phyloP scores from a whole-genome alignment of 2,329 filamentous ascomycete genomes.

The Xylaria sp. region DNA sequence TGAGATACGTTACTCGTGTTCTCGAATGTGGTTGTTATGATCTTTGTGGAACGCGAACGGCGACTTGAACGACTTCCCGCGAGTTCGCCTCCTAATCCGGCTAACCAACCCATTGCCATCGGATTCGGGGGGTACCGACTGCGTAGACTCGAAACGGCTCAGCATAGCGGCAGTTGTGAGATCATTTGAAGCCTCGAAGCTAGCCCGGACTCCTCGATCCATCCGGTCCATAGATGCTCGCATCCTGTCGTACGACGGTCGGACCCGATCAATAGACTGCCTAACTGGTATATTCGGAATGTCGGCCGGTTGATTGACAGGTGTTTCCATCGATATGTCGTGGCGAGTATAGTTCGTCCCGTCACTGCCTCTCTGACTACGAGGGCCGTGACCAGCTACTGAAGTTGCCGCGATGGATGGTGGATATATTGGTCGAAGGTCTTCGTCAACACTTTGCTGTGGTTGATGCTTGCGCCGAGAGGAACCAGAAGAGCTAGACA shows the following conservation, averaged over 20 bases:
- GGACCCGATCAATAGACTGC: slow-evolving; percentile 73
- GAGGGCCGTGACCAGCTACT: slow-evolving; percentile 74
- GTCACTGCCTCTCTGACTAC: slow-evolving; percentile 91
- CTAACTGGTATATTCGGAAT: slow-evolving; percentile 47
- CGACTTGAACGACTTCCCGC: slow-evolving; percentile 52
- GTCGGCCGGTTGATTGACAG: slow-evolving; percentile 47
- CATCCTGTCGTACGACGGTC: slow-evolving; percentile 90
- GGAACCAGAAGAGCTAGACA: slow-evolving; percentile 54
- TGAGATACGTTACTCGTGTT: slow-evolving; percentile 46
- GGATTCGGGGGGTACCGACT: slow-evolving; percentile 54
- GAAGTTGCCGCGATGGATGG: slow-evolving; percentile 85
- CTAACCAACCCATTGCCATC: slow-evolving; percentile 47
- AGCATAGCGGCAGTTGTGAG: slow-evolving; percentile 92
- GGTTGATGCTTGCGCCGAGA: slow-evolving; percentile 64
- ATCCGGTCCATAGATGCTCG: slow-evolving; percentile 84
- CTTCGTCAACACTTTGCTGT: slow-evolving; percentile 79
- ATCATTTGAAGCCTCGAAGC: slow-evolving; percentile 88
- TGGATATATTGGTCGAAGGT: slow-evolving; percentile 91
- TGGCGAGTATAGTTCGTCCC: slow-evolving; percentile 87
- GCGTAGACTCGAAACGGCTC: slow-evolving; percentile 81
- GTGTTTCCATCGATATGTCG: slow-evolving; percentile 68
- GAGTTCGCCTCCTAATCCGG: slow-evolving; percentile 50
- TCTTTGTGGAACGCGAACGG: slow-evolving; percentile 48
- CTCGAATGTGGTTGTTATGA: slow-evolving; percentile 46
- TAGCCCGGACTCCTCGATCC: slow-evolving; percentile 70